Base-by-base conservation (phyloP, 129 eudicot genomes). In the Daucus carota region DNA sequence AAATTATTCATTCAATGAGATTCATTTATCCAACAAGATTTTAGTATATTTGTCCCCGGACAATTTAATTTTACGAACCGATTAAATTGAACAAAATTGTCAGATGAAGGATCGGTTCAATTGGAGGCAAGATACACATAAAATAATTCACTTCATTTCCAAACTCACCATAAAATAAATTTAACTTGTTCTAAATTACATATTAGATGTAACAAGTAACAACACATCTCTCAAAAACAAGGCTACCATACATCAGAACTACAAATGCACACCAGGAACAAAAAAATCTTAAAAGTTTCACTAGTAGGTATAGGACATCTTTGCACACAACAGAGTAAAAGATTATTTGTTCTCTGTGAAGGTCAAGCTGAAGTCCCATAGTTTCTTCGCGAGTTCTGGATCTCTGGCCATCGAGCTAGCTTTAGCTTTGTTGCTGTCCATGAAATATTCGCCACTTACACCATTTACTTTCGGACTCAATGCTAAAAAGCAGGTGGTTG, bases 361-460 rank as follows among this genome's bases (percentile, higher is more conserved):
- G 41, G 52, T 73, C 38, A 73, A 44, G 76, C 76, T 73, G 62
- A 73, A 46, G 5, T 73, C 76, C 76, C 76, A 73, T 1, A 73
- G 31, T 73, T 73, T 73, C 76, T 73, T 73, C 0, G 76, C 76
- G 41, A 73, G 8, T 14, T 73, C 62, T 7, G 54, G 60, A 31
- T 73, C 76, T 73, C 54, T 46, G 31, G 62, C 76, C 36, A 44
- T 43, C 0, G 76, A 28, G 22, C 76, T 73, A 10, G 76, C 59
- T 45, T 73, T 44, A 26, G 41, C 34, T 73, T 24, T 45, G 76
- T 73, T 73, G 54, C 60, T 73, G 60, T 73, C 76, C 76, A 45
- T 29, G 52, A 73, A 73, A 73, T 73, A 73, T 73, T 44, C 54
- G 0, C 76, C 76, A 2, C 40, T 73, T 22, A 73, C 62, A 22